Evolutionary conservation across 2,329 filamentous ascomycete genomes (phyloP).

Genomic region (Fusarium verticillioides): DNA sequence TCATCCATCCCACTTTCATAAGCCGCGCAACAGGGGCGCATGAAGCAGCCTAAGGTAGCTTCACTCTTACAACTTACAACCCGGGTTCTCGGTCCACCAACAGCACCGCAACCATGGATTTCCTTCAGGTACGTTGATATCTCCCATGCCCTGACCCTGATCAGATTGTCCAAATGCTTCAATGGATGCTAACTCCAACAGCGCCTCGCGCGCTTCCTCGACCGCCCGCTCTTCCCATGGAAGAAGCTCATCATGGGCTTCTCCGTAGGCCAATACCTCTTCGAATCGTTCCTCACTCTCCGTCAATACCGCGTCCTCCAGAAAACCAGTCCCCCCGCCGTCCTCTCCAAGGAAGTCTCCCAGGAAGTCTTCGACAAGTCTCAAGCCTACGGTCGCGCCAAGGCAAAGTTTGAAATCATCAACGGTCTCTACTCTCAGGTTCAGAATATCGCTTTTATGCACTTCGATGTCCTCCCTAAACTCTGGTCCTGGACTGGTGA

Average conservation of each 20-base stretch:
- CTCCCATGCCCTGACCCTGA: not conserved
- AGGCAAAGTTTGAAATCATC: conserved; percentile 88
- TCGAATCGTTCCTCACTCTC: conserved; percentile 89
- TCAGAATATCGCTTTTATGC: conserved; percentile 89
- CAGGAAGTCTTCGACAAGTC: conserved; percentile 94
- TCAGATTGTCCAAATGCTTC: not conserved
- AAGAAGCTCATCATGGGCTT: conserved; percentile 96
- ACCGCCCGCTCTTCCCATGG: conserved; percentile 95
- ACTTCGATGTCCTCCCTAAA: conserved; percentile 89
- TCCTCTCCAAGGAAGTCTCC: conserved; percentile 87
- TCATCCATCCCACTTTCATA: conserved; percentile 30
- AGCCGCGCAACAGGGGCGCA: conserved; percentile 9
- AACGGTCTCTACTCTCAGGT: conserved; percentile 85
- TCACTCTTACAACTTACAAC: conserved; percentile 38
- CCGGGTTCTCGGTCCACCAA: conserved; percentile 35
- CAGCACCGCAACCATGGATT: conserved; percentile 54
- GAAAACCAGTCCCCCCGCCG: conserved; percentile 82
- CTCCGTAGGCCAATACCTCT: conserved; percentile 87
- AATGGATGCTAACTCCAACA: conserved; percentile 46
- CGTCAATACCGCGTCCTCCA: conserved; percentile 91
- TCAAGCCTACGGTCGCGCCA: conserved; percentile 95
- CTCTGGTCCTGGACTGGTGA: conserved; percentile 86
- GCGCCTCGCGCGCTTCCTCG: conserved; percentile 85
- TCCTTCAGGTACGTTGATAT: conserved; percentile 55
- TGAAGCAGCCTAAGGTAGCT: conserved; percentile 18